A percentile compares a stretch with the other conserved stretches of the same genome.
Evolutionary conservation across 129 eudicot genomes (phyloP).

Genomic region (sunflower (Helianthus annuus)): HanXRQr2.0-SUNRISE NC_035442.2:83740313-83740812

Average conservation of each 20-base stretch:
- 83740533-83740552: neutral
- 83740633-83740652: slow-evolving; percentile 86
- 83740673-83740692: slow-evolving; percentile 71
- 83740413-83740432: slow-evolving; percentile 83
- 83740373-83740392: neutral
- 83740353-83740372: neutral
- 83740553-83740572: no score
- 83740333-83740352: slow-evolving; percentile 47
- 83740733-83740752: neutral
- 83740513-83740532: neutral
- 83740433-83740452: slow-evolving; percentile 96
- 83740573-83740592: slow-evolving; percentile 14
- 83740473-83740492: slow-evolving; percentile 60
- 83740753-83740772: slow-evolving; percentile 3
- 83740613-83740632: slow-evolving; percentile 82
- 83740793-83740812: slow-evolving; percentile 51
- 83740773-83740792: slow-evolving; percentile 88
- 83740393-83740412: slow-evolving; percentile 16
- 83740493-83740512: slow-evolving; percentile 52
- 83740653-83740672: slow-evolving; percentile 90
- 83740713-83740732: slow-evolving; percentile 9
- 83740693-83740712: slow-evolving; percentile 77
- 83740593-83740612: slow-evolving; percentile 30
- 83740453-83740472: slow-evolving; percentile 96
- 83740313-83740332: slow-evolving; percentile 78